phyloP scores from a whole-genome alignment of 139 green algal genomes.

The Chlamydomonas sp. region DNA sequence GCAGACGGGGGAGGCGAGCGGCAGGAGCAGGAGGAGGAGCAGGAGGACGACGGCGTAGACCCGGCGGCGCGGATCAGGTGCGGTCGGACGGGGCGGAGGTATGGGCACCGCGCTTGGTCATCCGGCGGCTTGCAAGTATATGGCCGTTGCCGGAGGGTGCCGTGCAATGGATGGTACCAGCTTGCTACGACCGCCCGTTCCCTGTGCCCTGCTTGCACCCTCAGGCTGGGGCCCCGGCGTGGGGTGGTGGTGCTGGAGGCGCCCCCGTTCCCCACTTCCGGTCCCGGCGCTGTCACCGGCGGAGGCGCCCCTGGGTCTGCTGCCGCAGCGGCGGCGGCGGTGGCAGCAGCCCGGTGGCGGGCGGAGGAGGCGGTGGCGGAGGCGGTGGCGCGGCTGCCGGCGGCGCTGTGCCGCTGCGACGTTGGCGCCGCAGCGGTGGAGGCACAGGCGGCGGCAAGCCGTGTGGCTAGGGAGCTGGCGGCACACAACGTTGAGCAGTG shows the following conservation, averaged over 20 bases:
- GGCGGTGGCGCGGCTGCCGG: neutral
- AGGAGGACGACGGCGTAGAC: neutral
- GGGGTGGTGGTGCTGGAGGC: slow-evolving; percentile 51
- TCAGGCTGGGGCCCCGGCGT: slow-evolving; percentile 26
- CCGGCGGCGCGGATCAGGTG: neutral
- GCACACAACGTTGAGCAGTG: neutral
- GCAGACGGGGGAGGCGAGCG: neutral
- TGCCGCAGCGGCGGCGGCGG: neutral
- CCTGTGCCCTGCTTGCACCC: neutral
- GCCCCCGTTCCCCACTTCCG: neutral
- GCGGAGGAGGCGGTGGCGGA: neutral
- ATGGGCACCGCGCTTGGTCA: neutral
- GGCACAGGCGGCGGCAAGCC: neutral
- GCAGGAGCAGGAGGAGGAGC: slow-evolving; percentile 6
- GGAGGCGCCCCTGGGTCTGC: neutral
- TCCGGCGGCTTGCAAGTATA: too few relatives aligned
- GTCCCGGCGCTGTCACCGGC: neutral
- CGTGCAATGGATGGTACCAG: too few relatives aligned
- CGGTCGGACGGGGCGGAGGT: neutral
- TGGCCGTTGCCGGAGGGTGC: too few relatives aligned
- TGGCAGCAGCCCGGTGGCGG: too few relatives aligned
- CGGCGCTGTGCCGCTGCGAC: neutral
- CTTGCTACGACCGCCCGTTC: neutral
- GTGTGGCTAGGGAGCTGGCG: neutral
- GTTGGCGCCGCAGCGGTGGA: slow-evolving; percentile 11